Conservation (phyloP, 257 asterid genomes). For the Solanum dulcamara region DNA sequence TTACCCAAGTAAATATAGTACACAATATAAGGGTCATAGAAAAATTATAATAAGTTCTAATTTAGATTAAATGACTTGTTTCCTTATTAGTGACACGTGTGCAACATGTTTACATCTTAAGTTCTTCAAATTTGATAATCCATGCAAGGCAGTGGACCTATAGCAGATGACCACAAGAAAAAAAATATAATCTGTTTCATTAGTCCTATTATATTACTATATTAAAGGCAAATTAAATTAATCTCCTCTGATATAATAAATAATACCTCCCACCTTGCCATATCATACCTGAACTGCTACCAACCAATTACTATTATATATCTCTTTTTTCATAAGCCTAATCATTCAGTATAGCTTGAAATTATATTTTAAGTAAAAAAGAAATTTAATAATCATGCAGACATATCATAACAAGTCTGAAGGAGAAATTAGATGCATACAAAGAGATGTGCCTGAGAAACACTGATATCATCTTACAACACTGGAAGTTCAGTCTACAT, state of each 20-base stretch:
- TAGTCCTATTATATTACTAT: not conserved
- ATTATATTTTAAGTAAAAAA: not conserved
- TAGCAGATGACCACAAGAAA: not conserved
- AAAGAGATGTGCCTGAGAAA: not conserved
- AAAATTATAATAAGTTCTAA: not conserved
- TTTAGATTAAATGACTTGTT: not conserved
- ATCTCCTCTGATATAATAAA: not conserved
- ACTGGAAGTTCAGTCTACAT: not conserved
- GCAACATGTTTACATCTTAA: not conserved
- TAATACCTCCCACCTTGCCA: not conserved
- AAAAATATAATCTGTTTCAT: not conserved
- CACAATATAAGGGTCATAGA: not conserved
- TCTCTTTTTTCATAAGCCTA: not conserved
- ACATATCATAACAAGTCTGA: not conserved
- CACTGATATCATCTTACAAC: not conserved
- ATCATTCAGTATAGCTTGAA: not conserved
- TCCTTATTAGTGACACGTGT: not conserved
- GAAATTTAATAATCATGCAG: not conserved
- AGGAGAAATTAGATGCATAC: not conserved
- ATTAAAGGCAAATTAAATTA: not conserved
- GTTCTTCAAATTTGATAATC: not conserved
- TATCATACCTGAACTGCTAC: not conserved
- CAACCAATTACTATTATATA: not conserved
- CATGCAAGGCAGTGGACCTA: not conserved
- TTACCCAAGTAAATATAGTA: not conserved